Percentiles rank a stretch among this genome's conserved stretches.
Evolutionary conservation across 2,329 filamentous ascomycete genomes (phyloP).

Genomic region (Fusarium phyllophilum): DNA sequence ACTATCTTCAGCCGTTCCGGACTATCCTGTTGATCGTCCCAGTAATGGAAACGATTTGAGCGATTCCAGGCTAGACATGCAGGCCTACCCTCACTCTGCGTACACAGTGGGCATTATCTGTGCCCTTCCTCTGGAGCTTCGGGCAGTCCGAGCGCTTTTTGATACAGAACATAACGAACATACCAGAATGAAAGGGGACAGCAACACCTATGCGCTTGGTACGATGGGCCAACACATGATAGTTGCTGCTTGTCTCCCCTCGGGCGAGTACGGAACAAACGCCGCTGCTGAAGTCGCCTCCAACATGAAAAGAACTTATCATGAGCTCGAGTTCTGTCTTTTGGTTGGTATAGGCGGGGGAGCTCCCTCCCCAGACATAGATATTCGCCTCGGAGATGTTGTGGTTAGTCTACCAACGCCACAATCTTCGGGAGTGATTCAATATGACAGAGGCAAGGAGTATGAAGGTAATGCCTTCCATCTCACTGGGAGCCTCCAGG

Average conservation of each 20-base stretch:
- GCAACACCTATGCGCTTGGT: neutral
- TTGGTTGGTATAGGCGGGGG: accelerated
- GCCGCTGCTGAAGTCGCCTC: accelerated
- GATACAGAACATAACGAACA: neutral
- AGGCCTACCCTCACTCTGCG: neutral
- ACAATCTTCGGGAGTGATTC: accelerated
- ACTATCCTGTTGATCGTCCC: too few species aligned
- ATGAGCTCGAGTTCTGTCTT: neutral
- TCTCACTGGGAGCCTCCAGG: accelerated
- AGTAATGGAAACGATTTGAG: too few species aligned
- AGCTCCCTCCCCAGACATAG: accelerated
- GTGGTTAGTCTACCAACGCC: neutral
- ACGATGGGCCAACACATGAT: accelerated
- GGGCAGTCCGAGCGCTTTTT: neutral
- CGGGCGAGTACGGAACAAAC: neutral
- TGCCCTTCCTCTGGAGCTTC: neutral
- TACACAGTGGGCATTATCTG: accelerated
- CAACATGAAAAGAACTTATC: neutral
- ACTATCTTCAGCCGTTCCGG: too few species aligned
- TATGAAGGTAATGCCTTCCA: neutral
- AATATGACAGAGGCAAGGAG: neutral
- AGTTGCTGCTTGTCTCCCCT: neutral
- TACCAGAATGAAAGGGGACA: accelerated
- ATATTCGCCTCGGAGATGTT: neutral
- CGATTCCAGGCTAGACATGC: neutral